Evolutionary conservation across 2,329 filamentous ascomycete species (phyloP), one percentile per base, ranked within the genome.

Genomic region (Trichoderma citrinoviride): DNA sequence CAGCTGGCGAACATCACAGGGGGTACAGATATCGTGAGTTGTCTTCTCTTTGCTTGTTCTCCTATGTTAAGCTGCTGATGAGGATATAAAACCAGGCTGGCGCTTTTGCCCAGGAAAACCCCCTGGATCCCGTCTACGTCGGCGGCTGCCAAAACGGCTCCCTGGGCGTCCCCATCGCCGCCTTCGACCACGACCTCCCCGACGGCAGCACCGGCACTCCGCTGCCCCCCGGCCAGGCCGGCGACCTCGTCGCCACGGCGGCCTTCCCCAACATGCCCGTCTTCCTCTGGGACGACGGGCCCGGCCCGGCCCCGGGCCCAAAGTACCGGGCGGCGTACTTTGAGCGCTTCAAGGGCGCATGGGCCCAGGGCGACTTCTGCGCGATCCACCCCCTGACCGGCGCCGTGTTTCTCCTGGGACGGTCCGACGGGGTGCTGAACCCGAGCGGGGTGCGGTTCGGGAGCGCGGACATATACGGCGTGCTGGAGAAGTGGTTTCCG

Each of bases 291-390:
- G 82, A 82, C 69, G 86, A 88, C 74, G 71, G 75, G 1, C 68
- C 67, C 74, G 70, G 74, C 1, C 68, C 67, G 0, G 75, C 80
- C 0, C 82, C 81, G 0, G 83, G 83, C 0, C 78, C 83, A 3
- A 85, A 84, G 67, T 90, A 89, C 75, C 82, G 81, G 68, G 75
- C 79, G 1, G 82, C 86, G 27, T 85, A 90, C 74, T 90, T 89
- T 71, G 82, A 79, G 1, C 83, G 86, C 54, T 90, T 86, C 77
- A 77, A 82, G 7, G 79, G 86, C 63, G 90, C 91, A 1, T 95
- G 91, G 92, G 90, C 90, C 0, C 92, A 95, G 68, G 91, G 91
- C 23, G 92, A 95, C 72, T 94, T 93, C 73, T 87, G 91, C 71
- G 83, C 84, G 41, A 78, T 90, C 15, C 87, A 94, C 71, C 90